These are phyloP conservation scores for Exophiala oligosperma DNA, from an alignment of 2,329 filamentous ascomycete species.

Conservation along the genomic window DNA sequence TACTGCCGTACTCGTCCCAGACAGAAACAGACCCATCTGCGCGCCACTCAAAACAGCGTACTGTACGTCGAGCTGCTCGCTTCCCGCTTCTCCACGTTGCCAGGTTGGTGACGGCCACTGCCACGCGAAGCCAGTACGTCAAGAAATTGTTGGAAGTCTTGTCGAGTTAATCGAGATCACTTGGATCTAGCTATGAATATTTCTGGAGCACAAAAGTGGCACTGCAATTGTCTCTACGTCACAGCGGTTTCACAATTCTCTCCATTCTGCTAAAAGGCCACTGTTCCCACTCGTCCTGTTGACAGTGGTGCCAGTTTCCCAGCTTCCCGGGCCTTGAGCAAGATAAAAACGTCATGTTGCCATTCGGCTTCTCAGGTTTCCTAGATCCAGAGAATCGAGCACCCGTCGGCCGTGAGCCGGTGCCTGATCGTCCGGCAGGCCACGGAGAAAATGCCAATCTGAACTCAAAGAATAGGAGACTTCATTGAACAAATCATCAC, in stretches of 20 bases:
- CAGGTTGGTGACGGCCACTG: background rate
- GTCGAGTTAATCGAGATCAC: background rate
- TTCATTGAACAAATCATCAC: background rate
- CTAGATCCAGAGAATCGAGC: background rate
- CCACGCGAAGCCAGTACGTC: background rate
- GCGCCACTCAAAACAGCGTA: background rate
- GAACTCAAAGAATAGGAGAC: too few relatives aligned
- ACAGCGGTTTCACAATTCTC: background rate
- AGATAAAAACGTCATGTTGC: conserved; percentile 8
- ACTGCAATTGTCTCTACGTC: background rate
- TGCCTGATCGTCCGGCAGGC: background rate
- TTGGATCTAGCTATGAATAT: background rate
- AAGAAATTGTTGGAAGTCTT: background rate
- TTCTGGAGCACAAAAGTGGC: background rate
- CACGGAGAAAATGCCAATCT: background rate
- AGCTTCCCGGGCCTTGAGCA: background rate
- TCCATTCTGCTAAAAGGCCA: background rate
- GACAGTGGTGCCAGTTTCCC: background rate
- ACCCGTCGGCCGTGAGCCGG: background rate
- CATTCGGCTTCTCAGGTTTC: background rate
- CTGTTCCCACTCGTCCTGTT: background rate
- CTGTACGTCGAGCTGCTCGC: background rate
- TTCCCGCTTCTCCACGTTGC: background rate
- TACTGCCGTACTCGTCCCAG: background rate
- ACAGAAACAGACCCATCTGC: background rate